Percentiles rank a stretch among this genome's conserved stretches.
Conservation (phyloP, 2,329 filamentous ascomycete species). For the Fulvia fulva region DNA sequence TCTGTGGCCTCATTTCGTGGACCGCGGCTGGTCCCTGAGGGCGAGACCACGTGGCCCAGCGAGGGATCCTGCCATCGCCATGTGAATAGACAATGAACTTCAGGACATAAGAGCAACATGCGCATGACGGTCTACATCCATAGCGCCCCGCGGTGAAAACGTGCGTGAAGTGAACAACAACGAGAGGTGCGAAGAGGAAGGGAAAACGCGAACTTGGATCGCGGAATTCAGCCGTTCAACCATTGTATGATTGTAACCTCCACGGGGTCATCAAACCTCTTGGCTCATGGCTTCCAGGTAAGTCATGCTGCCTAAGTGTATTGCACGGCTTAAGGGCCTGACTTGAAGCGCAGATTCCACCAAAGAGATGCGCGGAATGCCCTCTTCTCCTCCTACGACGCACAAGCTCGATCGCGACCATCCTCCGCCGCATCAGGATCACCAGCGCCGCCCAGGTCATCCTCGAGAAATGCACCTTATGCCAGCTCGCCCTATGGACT, state of each 20-base stretch:
- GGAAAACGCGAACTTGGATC: background rate
- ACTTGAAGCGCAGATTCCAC: constrained; percentile 19
- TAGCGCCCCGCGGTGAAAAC: background rate
- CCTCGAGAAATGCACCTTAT: constrained; percentile 22
- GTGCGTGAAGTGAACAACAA: background rate
- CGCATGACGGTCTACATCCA: background rate
- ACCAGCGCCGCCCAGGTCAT: constrained; percentile 19
- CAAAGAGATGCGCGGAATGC: constrained; percentile 40
- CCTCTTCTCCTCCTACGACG: constrained; percentile 39
- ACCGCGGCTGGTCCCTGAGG: background rate
- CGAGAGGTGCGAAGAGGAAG: background rate
- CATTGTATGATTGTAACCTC: background rate
- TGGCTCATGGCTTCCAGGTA: constrained; percentile 11
- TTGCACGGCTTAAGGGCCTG: background rate
- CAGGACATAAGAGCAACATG: background rate
- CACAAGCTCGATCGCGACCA: constrained; percentile 29
- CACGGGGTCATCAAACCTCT: too few species aligned
- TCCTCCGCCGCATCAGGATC: constrained; percentile 31
- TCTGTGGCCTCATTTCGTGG: background rate
- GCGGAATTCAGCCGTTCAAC: background rate
- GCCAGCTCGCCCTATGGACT: constrained; percentile 21
- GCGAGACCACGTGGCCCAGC: background rate
- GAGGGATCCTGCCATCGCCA: background rate
- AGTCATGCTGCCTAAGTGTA: background rate
- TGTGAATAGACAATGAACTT: background rate